Evolutionary conservation across 129 eudicot species (phyloP).

Genomic region (Sambucus nigra): DNA sequence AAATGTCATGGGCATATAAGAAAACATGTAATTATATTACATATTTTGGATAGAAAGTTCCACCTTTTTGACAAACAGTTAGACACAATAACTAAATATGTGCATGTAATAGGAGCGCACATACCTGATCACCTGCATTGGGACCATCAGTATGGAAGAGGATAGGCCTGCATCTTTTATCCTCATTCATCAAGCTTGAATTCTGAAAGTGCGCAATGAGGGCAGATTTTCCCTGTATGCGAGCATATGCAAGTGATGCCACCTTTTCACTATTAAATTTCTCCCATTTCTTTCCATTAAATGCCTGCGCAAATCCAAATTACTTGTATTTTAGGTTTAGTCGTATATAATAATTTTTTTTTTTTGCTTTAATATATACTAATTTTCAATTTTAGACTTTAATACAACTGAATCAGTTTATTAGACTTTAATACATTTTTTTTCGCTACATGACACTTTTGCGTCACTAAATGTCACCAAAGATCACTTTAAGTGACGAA

Average conservation of each 20-base stretch:
- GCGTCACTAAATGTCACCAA: too few relatives aligned
- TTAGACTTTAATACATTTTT: too few relatives aligned
- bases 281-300: constrained; percentile 98
- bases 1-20: too few relatives aligned
- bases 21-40: too few relatives aligned
- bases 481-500: too few relatives aligned
- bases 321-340: neutral
- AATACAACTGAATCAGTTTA: too few relatives aligned
- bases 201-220: constrained; percentile 96
- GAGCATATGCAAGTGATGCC: constrained; percentile 91
- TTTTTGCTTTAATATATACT: too few relatives aligned
- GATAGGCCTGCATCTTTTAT: constrained; percentile 92
- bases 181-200: constrained; percentile 99
- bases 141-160: constrained; percentile 96
- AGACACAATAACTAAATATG: neutral
- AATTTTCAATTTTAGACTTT: too few relatives aligned
- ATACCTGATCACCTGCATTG: constrained; percentile 98
- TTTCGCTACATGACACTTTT: too few relatives aligned
- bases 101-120: neutral
- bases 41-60: too few relatives aligned
- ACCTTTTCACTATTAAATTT: constrained; percentile 98
- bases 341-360: too few relatives aligned
- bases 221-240: constrained; percentile 95
- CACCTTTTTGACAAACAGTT: neutral
- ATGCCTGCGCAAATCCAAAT: constrained; percentile 37